A percentile compares a stretch with the other conserved stretches of the same genome.
Conservation (phyloP, 345 rosid genomes). For the Bruguiera sexangula region DNA sequence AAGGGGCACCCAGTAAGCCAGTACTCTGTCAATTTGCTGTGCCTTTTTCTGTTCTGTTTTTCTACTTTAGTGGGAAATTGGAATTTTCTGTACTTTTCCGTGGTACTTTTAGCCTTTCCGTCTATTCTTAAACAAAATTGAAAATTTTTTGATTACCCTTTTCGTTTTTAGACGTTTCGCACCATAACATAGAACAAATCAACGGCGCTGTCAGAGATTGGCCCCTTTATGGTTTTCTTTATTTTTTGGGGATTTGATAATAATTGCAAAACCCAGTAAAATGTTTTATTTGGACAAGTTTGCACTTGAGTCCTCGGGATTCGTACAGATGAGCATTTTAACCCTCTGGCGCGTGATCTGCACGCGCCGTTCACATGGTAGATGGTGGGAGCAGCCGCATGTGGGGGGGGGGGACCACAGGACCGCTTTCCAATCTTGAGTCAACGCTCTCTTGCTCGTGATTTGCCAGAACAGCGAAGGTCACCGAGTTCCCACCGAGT, state of each 20-base stretch:
- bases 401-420: neutral
- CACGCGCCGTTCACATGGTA: conserved; percentile 5
- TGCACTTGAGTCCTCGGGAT: conserved; percentile 7
- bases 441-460: conserved; percentile 17
- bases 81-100: conserved; percentile 23
- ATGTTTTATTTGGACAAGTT: conserved; percentile 9
- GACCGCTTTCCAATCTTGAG: neutral
- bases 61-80: neutral
- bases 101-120: conserved; percentile 16
- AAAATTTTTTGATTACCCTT: no score
- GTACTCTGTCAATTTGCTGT: neutral
- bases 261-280: neutral
- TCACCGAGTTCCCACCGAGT: neutral
- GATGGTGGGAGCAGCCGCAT: neutral
- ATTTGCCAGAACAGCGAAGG: neutral
- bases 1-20: no score
- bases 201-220: neutral
- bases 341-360: neutral
- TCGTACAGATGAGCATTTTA: neutral
- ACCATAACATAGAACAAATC: neutral
- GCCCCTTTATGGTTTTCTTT: no score
- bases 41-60: neutral
- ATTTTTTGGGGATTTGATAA: neutral
- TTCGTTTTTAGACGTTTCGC: neutral
- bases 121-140: no score